Evolutionary conservation across 2,329 filamentous ascomycete genomes (phyloP), one percentile per base, ranked within the genome.

Genomic region (Neurospora sp.): DNA sequence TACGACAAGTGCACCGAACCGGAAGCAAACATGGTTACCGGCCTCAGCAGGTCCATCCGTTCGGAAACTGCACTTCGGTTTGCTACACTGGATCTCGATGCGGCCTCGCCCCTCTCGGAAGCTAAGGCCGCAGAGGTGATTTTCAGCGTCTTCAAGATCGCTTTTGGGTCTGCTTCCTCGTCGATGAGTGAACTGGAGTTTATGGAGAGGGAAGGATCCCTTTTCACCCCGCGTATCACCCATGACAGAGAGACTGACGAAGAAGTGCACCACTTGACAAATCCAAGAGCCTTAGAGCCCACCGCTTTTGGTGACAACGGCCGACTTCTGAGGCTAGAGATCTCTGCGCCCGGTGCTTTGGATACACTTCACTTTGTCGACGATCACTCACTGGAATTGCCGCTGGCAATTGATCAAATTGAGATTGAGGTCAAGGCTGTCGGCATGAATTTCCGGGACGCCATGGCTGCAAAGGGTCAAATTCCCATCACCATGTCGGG

Each of bases 401-500:
- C 78, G 11, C 72, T 82, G 19, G 76, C 73, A 0, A 76, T 74
- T 0, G 76, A 80, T n/a, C 77, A 83, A 42, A 73, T 84, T 5
- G 82, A 84, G 73, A 79, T 84, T 67, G 78, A 81, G 38, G 78
- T 84, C n/a, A 79, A 78, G 39, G 81, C 81, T 6, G 77, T 81
- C 0, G 82, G 82, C 0, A 76, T 85, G 70, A 86, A 83, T 74
- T 82, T 82, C 72, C 79, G 79, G 39, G 84, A 87, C 71, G 78
- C 83, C 1, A 77, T 85, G 70, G 80, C 82, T 13, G 80, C 81
- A 36, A 81, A 79, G 77, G 80, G 80, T 2, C 80, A 81, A 66
- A 74, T 81, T 0, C 72, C 77, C 8, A 77, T 78, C 19, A 73
- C 75, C 3, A 78, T 78, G 36, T 73, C 78, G 2, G 80, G 81